A percentile compares a stretch with the other conserved stretches of the same genome.
These are phyloP conservation scores for Russula vinacea DNA, from an alignment of 768 basidiomycete genomes.

Conservation along the genomic window DNA sequence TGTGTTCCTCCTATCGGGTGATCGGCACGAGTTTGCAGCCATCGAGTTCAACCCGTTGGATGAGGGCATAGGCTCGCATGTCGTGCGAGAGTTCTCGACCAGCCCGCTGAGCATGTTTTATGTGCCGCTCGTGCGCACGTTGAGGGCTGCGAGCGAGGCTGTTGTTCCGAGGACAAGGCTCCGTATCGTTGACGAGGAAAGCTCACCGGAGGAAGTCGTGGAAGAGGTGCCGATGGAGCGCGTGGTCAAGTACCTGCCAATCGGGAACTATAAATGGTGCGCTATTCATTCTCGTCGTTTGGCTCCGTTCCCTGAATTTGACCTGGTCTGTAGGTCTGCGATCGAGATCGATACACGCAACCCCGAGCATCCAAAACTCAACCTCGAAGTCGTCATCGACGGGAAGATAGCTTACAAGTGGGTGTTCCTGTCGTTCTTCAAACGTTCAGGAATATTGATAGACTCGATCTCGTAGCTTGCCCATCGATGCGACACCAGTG, in stretches of 20 bases:
- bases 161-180: slow-evolving; percentile 40
- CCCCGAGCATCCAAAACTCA: slow-evolving; percentile 47
- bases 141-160: slow-evolving; percentile 45
- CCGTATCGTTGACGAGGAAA: slow-evolving; percentile 31
- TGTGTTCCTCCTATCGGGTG: slow-evolving; percentile 65
- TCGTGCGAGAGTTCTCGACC: slow-evolving; percentile 64
- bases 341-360: slow-evolving; percentile 69
- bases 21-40: slow-evolving; percentile 76
- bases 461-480: slow-evolving; percentile 39
- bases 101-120: slow-evolving; percentile 69
- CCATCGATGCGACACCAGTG: slow-evolving; percentile 49
- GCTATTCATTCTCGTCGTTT: slow-evolving; percentile 18
- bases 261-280: slow-evolving; percentile 67
- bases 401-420: slow-evolving; percentile 54
- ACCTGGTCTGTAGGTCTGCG: slow-evolving; percentile 46
- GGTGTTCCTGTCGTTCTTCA: slow-evolving; percentile 28
- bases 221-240: slow-evolving; percentile 52
- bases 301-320: background rate
- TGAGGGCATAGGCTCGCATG: slow-evolving; percentile 34
- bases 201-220: slow-evolving; percentile 29
- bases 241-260: slow-evolving; percentile 57
- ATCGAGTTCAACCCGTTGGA: slow-evolving; percentile 53
- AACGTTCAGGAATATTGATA: slow-evolving; percentile 4
- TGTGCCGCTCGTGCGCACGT: slow-evolving; percentile 56
- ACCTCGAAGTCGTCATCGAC: slow-evolving; percentile 58